Percentiles rank a stretch among this genome's conserved stretches.
Evolutionary conservation across 305 asterid species (phyloP).

Genomic region (Solanum hybrid): DNA sequence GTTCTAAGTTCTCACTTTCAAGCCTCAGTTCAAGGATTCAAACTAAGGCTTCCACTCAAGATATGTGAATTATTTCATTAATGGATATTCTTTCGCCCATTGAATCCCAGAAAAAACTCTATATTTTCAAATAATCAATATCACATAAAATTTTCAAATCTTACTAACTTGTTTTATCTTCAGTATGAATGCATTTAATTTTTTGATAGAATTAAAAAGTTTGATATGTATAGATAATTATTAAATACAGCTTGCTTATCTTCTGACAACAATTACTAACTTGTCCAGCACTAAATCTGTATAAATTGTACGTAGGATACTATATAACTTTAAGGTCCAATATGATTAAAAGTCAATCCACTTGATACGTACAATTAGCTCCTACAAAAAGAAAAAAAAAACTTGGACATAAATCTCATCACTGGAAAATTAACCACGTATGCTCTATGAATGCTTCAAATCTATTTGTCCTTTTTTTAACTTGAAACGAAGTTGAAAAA

Average conservation of each 20-base stretch:
- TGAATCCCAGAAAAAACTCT: no score
- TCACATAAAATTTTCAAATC: not conserved
- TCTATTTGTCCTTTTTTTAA: no score
- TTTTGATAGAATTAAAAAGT: not conserved
- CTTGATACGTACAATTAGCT: not conserved
- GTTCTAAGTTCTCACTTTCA: no score
- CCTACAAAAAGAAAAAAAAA: not conserved
- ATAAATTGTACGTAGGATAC: not conserved
- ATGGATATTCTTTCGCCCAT: not conserved
- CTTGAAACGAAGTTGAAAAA: no score
- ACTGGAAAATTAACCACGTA: not conserved
- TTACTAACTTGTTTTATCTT: not conserved
- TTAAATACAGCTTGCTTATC: not conserved
- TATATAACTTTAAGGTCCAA: not conserved
- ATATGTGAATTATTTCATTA: not conserved
- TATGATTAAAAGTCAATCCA: not conserved
- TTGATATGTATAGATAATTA: not conserved
- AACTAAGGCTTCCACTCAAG: not conserved
- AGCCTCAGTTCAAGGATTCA: not conserved
- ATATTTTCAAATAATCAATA: not conserved
- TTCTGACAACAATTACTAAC: not conserved
- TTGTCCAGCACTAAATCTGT: not conserved
- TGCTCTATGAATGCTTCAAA: not conserved
- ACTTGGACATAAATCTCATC: not conserved
- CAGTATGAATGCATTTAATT: not conserved